phyloP scores from a whole-genome alignment of 495 filamentous ascomycete genomes.

The Melanomma pulvis-pyrius region DNA sequence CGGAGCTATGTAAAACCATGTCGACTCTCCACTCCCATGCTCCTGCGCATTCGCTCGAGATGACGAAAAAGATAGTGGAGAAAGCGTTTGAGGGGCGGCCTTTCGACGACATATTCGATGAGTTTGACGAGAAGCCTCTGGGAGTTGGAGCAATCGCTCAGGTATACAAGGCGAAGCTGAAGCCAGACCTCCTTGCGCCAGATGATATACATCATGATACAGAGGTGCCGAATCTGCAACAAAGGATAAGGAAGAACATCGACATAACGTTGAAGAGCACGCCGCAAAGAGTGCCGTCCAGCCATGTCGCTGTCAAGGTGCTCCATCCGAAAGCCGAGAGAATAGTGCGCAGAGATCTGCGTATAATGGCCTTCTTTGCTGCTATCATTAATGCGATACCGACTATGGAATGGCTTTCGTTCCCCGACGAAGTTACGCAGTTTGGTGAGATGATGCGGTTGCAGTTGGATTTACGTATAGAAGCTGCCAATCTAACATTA shows the following conservation, averaged over 20 bases:
- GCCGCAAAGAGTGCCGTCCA: conserved; percentile 83
- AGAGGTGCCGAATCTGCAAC: conserved; percentile 57
- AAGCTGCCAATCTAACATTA: conserved; percentile 82
- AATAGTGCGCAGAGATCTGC: conserved; percentile 81
- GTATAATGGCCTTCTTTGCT: conserved; percentile 95
- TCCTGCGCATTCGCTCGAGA: conserved; percentile 81
- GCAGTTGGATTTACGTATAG: conserved; percentile 93
- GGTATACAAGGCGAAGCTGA: conserved; percentile 94
- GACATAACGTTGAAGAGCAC: conserved; percentile 82
- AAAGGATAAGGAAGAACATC: conserved; percentile 77
- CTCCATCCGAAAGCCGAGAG: conserved; percentile 90
- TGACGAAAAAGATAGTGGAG: conserved; percentile 76
- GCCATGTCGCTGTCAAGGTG: conserved; percentile 95
- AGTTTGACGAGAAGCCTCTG: conserved; percentile 87
- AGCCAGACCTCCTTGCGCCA: conserved; percentile 69
- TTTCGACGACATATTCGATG: conserved; percentile 94
- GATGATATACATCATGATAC: conserved; percentile 58
- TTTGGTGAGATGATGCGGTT: conserved; percentile 99
- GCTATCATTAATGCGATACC: conserved; percentile 81
- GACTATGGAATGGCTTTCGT: conserved; percentile 95
- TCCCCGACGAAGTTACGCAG: conserved; percentile 90
- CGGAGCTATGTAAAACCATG: conserved; percentile 88
- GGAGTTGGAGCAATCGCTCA: conserved; percentile 98
- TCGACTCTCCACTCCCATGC: conserved; percentile 93
- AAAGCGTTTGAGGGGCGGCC: conserved; percentile 76